Evolutionary conservation across 495 filamentous ascomycete genomes (phyloP), one percentile per base, ranked within the genome.

Genomic region (Corynascus novoguineensis): DNA sequence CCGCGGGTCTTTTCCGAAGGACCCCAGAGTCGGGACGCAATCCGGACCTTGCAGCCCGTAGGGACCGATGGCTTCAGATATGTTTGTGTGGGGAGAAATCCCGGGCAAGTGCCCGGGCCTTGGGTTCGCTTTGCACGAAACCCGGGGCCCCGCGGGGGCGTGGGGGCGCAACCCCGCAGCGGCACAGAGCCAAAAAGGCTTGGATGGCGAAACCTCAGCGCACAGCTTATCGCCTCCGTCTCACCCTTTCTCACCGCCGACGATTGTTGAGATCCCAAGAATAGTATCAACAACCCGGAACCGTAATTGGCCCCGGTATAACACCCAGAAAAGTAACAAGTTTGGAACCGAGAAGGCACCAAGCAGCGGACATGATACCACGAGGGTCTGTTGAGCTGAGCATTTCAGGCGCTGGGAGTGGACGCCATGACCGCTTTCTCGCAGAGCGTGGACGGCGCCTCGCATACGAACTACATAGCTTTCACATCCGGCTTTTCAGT

Each of bases 111-210:
- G 17, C 40, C 40, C 40, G 21, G 40, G 32, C 24, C 27, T 4
- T 19, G 15, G 45, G 46, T 31, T 31, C n/a, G 46, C 17, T 21
- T 21, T 29, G 37, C 37, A 17, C 19, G 37, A 17, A 31, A 31
- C 28, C 27, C 34, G 17, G 15, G 22, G 41, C 41, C 28, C 46
- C 28, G 21, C 46, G 46, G 28, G 37, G 44, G 67, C 63, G 67
- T 68, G 65, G 67, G 65, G 67, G 65, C 59, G 31, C 24, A 9
- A 11, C 28, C 28, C 27, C 28, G 27, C 46, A 49, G 41, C 37
- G 9, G 37, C 37, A 41, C n/a, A 17, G 14, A 15, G n/a, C 37
- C 37, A 19, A 17, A 17, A 15, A 41, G 21, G 8, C 28, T 32
- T 12, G 6, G 28, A 32, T 31, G 28, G 28, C 17, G 46, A 27